These are phyloP conservation scores for Saccharomycopsis malanga DNA, from an alignment of 805 yeast species.

Conservation along the genomic window DNA sequence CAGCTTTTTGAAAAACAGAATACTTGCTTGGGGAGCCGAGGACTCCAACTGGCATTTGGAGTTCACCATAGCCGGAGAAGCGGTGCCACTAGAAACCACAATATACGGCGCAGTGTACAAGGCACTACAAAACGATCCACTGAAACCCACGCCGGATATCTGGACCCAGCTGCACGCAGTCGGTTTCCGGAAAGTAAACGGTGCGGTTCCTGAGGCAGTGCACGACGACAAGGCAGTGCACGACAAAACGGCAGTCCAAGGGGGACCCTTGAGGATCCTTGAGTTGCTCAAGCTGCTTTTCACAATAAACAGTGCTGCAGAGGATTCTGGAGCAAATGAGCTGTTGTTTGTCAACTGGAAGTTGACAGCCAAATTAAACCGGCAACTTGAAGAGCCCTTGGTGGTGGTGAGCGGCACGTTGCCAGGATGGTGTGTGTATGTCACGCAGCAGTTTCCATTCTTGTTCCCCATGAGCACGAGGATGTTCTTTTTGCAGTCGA, in stretches of 20 bases:
- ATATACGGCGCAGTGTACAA: slow-evolving; percentile 68
- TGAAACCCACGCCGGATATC: slow-evolving; percentile 32
- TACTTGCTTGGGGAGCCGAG: slow-evolving; percentile 24
- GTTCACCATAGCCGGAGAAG: slow-evolving; percentile 51
- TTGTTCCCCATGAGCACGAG: slow-evolving; percentile 80
- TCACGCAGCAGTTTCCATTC: slow-evolving; percentile 73
- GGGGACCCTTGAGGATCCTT: slow-evolving; percentile 36
- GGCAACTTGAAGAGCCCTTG: slow-evolving; percentile 85
- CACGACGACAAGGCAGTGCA: slow-evolving; percentile 21
- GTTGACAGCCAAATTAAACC: slow-evolving; percentile 73
- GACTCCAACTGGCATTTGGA: slow-evolving; percentile 37
- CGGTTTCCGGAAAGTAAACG: slow-evolving; percentile 36
- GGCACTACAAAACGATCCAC: slow-evolving; percentile 32
- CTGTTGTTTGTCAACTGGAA: slow-evolving; percentile 65
- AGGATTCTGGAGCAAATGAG: slow-evolving; percentile 16
- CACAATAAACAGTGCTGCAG: slow-evolving; percentile 31
- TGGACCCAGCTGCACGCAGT: slow-evolving; percentile 56
- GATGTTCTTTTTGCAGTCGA: slow-evolving; percentile 68
- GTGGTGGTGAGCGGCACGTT: slow-evolving; percentile 79
- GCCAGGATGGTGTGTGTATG: slow-evolving; percentile 75
- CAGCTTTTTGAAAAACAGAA: slow-evolving; percentile 38
- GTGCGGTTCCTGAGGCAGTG: slow-evolving; percentile 23
- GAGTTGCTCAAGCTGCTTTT: slow-evolving; percentile 43
- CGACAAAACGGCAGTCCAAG: slow-evolving; percentile 28
- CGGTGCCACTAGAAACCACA: slow-evolving; percentile 58